Conservation (phyloP, 352 stramenopile species). For the Phytophthora megakarya region DNA sequence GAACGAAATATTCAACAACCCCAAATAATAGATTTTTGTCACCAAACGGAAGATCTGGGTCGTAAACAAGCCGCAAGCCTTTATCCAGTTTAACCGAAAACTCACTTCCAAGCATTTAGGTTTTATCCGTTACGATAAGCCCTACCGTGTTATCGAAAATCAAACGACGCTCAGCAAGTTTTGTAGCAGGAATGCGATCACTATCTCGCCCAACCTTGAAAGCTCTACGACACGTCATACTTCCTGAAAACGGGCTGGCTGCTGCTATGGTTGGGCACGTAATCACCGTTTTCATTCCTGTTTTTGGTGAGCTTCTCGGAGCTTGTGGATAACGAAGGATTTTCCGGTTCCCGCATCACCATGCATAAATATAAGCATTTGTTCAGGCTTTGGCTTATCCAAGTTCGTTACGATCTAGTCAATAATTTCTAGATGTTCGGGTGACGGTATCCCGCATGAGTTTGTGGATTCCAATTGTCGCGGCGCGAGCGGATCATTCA, state of each 20-base stretch:
- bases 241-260: slow-evolving; percentile 5
- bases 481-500: neutral
- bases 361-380: slow-evolving; percentile 3
- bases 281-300: neutral
- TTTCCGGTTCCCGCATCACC: slow-evolving; percentile 2
- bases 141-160: slow-evolving; percentile 2
- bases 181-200: neutral
- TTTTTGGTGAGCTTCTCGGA: neutral
- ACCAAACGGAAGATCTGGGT: slow-evolving; percentile 6
- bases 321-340: neutral
- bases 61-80: neutral
- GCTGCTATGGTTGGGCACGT: slow-evolving; percentile 1
- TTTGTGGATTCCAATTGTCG: neutral
- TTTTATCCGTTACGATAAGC: neutral
- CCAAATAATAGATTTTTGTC: neutral
- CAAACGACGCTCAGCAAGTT: neutral
- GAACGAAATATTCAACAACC: no score
- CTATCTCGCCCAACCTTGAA: slow-evolving; percentile 2
- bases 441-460: neutral
- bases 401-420: neutral
- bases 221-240: slow-evolving; percentile 2
- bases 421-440: neutral
- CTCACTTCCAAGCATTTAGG: slow-evolving; percentile 8
- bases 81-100: slow-evolving; percentile 6
- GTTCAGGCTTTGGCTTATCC: neutral